Percentiles rank a stretch among this genome's conserved stretches.
These are phyloP conservation scores for Pelargonium citronellum DNA, from an alignment of 441 rosid species.

Conservation along the genomic window DNA sequence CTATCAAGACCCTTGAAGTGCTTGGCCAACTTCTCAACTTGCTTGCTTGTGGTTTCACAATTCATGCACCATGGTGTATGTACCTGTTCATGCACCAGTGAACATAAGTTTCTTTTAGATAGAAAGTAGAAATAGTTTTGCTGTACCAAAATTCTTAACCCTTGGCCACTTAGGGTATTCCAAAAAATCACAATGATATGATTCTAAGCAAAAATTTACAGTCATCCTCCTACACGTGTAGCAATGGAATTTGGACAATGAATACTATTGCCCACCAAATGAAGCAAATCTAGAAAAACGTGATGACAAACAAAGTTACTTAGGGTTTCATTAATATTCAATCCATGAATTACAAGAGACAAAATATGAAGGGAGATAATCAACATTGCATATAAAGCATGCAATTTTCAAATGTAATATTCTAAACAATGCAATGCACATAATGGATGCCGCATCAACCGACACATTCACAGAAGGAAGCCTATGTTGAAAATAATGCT, in stretches of 20 bases:
- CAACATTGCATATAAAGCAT: too few relatives aligned
- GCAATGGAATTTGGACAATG: neutral
- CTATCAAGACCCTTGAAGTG: conserved; percentile 66
- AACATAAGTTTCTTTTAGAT: conserved; percentile 9
- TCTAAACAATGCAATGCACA: neutral
- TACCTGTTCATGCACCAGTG: conserved; percentile 40
- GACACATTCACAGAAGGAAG: neutral
- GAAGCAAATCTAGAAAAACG: too few relatives aligned
- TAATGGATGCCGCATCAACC: neutral
- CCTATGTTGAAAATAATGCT: neutral
- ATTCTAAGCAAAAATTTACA: neutral
- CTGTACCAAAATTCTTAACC: neutral
- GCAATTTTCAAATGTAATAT: too few relatives aligned
- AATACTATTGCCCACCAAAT: too few relatives aligned
- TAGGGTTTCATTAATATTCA: too few relatives aligned
- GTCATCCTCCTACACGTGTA: neutral
- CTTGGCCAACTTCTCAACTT: conserved; percentile 75
- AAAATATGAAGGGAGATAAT: too few relatives aligned
- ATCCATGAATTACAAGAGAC: too few relatives aligned
- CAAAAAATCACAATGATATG: neutral
- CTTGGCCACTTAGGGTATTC: neutral
- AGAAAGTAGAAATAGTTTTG: neutral
- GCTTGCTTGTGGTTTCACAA: conserved; percentile 68
- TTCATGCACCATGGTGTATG: conserved; percentile 79
- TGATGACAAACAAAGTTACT: too few relatives aligned